Evolutionary conservation across 1,284 basidiomycete species (phyloP), one percentile per base, ranked within the genome.

Genomic region (Chondrostereum purpureum): DNA sequence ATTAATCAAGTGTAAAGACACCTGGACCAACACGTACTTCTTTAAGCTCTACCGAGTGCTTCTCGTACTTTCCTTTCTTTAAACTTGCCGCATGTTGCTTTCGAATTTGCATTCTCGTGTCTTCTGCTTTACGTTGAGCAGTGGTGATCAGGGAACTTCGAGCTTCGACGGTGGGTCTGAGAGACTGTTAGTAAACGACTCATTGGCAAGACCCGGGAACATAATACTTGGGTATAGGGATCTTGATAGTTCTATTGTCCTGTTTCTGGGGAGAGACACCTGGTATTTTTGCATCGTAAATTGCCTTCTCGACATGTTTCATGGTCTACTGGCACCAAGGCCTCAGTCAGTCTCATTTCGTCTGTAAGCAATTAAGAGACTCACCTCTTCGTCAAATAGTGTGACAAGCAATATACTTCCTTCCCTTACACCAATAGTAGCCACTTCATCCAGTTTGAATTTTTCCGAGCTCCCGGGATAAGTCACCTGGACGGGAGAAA

Each of bases 401-500:
- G 84, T 88, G 11, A 90, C 69, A 17, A 89, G 53, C 46, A 90
- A 61, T 44, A 74, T 73, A 8, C 80, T 76, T 0, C 88, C 87
- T 44, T 90, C 85, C 48, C 80, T 70, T 37, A 90, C 78, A 10
- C 88, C 87, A 23, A 90, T 75, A 0, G 85, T 88, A 1, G 87
- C 82, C 14, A 89, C 58, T 44, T 87, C 82, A 35, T 86, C 80
- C 31, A 90, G 60, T 35, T 63, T 67, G 39, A 70, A 52, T 14
- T 68, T 63, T 16, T 65, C 63, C 18, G 60, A 60, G 36, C 58
- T 55, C 1, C 63, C 65, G 0, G 75, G 70, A 4, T 78, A 53
- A 46, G 66, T 67, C 22, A 90, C 79, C 19, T 75, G 71, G 11
- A 90, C 83, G 1, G 81, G 75, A n/a, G 78, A 67, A 36, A 90